Percentiles rank a stretch among this genome's conserved stretches.
Evolutionary conservation across 345 rosid species (phyloP).

Genomic region (Microthlaspi erraticum): DNA sequence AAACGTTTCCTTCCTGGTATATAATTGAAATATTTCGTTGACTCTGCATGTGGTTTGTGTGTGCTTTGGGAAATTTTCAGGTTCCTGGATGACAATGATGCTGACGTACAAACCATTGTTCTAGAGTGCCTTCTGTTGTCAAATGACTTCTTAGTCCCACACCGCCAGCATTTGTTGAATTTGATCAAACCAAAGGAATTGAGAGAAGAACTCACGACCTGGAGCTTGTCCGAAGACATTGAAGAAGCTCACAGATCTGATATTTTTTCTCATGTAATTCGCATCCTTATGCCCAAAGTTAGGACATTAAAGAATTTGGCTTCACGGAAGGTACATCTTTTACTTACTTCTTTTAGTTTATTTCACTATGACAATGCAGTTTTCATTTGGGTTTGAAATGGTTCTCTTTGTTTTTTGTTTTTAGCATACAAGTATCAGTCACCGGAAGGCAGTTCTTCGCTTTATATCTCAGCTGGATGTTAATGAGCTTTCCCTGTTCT

Average conservation of each 20-base stretch:
- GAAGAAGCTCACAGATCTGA: constrained; percentile 67
- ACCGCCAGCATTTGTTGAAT: constrained; percentile 75
- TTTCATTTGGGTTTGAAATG: constrained; percentile 30
- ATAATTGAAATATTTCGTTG: constrained; percentile 13
- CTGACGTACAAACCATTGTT: constrained; percentile 74
- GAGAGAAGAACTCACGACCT: constrained; percentile 85
- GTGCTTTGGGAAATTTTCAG: constrained; percentile 49
- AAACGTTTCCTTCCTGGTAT: constrained; percentile 16
- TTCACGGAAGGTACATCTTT: constrained; percentile 73
- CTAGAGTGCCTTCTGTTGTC: constrained; percentile 84
- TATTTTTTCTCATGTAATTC: constrained; percentile 67
- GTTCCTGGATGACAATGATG: constrained; percentile 88
- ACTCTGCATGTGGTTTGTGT: constrained; percentile 25
- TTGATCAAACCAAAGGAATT: constrained; percentile 71
- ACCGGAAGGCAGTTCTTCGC: constrained; percentile 81
- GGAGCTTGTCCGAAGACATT: constrained; percentile 79
- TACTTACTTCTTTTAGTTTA: constrained; percentile 20
- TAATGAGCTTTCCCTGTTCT: constrained; percentile 76
- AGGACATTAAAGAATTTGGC: constrained; percentile 79
- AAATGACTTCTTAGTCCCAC: constrained; percentile 74
- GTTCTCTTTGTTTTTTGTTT: constrained; percentile 37
- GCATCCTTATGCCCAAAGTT: constrained; percentile 81
- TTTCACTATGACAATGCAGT: constrained; percentile 12
- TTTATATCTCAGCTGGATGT: constrained; percentile 77
- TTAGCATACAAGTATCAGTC: constrained; percentile 77